Conservation (phyloP, 352 stramenopile genomes). For the Halophytophthora batemanensis region DNA sequence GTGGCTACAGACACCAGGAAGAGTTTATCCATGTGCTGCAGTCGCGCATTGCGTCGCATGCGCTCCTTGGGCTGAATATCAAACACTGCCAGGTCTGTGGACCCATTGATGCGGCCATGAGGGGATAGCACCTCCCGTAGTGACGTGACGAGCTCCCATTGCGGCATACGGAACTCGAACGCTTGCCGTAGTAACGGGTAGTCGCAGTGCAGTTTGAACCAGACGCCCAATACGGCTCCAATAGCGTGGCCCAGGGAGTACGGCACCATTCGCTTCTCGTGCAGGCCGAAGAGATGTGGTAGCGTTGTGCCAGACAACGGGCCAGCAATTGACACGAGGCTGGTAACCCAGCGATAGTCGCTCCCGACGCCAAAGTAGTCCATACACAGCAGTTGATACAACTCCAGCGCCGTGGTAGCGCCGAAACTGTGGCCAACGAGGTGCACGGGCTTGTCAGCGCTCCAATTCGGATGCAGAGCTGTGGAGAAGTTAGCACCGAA, state of each 20-base stretch:
- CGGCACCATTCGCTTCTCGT: constrained; percentile 17
- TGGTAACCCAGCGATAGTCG: constrained; percentile 48
- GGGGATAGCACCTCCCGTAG: constrained; percentile 33
- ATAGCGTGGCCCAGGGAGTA: constrained; percentile 29
- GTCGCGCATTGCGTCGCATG: constrained; percentile 38
- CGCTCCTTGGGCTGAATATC: constrained; percentile 41
- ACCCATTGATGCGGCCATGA: constrained; percentile 35
- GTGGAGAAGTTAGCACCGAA: constrained; percentile 37
- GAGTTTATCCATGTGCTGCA: constrained; percentile 54
- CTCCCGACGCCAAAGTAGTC: constrained; percentile 61
- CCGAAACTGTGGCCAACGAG: constrained; percentile 72
- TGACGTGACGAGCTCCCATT: constrained; percentile 35
- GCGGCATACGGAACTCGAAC: constrained; percentile 60
- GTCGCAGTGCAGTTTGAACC: constrained; percentile 41
- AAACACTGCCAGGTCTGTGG: constrained; percentile 48
- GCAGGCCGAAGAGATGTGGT: constrained; percentile 28
- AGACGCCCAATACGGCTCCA: constrained; percentile 28
- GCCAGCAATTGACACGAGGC: constrained; percentile 51
- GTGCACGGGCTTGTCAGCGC: constrained; percentile 46
- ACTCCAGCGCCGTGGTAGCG: constrained; percentile 58
- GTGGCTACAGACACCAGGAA: constrained; percentile 60
- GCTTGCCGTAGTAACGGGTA: constrained; percentile 31
- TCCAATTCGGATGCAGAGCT: constrained; percentile 47
- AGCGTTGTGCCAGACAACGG: constrained; percentile 41
- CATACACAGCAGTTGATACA: constrained; percentile 63